phyloP scores from a whole-genome alignment of 2,329 filamentous ascomycete genomes.

The Myriosclerotinia duriaeana region DNA sequence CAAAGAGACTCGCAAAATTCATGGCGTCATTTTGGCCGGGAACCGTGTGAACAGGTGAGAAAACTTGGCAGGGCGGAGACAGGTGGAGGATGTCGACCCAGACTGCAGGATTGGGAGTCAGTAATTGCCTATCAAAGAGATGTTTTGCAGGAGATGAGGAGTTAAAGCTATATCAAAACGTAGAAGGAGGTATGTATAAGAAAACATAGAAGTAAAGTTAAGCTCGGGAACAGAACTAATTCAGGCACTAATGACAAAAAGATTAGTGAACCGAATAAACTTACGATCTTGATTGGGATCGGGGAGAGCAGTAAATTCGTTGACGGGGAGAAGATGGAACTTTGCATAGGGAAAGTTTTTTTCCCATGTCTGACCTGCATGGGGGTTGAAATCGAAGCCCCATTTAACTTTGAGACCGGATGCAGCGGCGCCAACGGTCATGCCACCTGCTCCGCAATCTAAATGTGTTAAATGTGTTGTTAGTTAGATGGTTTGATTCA shows the following conservation, averaged over 20 bases:
- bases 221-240: too few relatives aligned
- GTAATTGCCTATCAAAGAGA: too few relatives aligned
- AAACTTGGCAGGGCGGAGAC: conserved; percentile 75
- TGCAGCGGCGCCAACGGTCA: conserved; percentile 59
- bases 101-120: conserved; percentile 26
- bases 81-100: conserved; percentile 68
- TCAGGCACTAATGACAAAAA: too few relatives aligned
- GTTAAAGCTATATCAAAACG: too few relatives aligned
- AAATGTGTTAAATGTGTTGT: too few relatives aligned
- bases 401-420: conserved; percentile 59
- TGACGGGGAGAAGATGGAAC: conserved; percentile 44
- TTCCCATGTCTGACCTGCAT: conserved; percentile 27
- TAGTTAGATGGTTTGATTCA: conserved; percentile 8
- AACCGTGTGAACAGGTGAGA: conserved; percentile 67
- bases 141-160: too few relatives aligned
- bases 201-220: too few relatives aligned
- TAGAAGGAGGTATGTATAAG: too few relatives aligned
- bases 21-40: conserved; percentile 58
- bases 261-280: too few relatives aligned
- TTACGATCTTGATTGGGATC: conserved; percentile 2
- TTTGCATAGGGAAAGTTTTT: conserved; percentile 33
- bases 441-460: conserved; percentile 68
- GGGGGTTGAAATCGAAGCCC: conserved; percentile 59
- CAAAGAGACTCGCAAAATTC: conserved; percentile 61
- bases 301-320: conserved; percentile 47